A percentile compares a stretch with the other conserved stretches of the same genome.
phyloP scores from a whole-genome alignment of 495 filamentous ascomycete genomes.

The Talaromyces trachyspermus region DNA sequence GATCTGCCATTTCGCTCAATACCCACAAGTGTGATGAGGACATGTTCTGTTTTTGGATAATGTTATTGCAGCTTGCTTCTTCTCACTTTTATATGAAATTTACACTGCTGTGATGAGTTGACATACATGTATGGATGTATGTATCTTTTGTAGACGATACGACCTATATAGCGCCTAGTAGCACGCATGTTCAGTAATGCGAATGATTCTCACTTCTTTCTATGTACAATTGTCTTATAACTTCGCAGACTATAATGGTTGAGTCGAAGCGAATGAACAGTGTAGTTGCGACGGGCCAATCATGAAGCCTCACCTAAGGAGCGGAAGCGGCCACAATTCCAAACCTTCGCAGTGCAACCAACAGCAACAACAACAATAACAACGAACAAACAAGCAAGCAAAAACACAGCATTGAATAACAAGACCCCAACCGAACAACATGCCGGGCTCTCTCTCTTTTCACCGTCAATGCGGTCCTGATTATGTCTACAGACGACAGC shows the following conservation, averaged over 20 bases:
- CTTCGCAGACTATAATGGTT: neutral
- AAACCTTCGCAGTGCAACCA: too few species aligned
- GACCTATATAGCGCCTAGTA: neutral
- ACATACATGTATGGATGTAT: too few species aligned
- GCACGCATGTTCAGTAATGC: neutral
- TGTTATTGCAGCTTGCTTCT: neutral
- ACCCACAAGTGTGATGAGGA: slow-evolving; percentile 8
- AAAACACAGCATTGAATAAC: too few species aligned
- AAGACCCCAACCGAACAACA: too few species aligned
- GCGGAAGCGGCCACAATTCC: slow-evolving; percentile 9
- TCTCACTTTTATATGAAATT: neutral
- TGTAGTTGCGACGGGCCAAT: slow-evolving; percentile 2
- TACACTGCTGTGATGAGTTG: neutral
- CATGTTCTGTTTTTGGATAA: slow-evolving; percentile 6
- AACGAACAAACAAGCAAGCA: neutral
- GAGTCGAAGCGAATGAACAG: neutral
- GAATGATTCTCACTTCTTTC: neutral
- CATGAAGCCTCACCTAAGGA: neutral
- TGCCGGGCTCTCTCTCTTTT: slow-evolving; percentile 64
- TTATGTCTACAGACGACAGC: slow-evolving; percentile 81
- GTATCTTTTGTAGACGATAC: too few species aligned
- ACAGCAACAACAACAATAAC: too few species aligned
- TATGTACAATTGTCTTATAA: neutral
- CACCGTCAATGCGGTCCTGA: slow-evolving; percentile 85
- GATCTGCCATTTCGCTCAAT: too few species aligned